These are phyloP conservation scores for cucumber (Cucumis sativus) DNA, from an alignment of 306 rosid species.

Conservation along the genomic window Cucumber_9930_V3 NC_026656.2:6138001-6138500, in stretches of 20 bases:
- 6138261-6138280: constrained; percentile 39
- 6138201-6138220: constrained; percentile 69
- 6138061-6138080: neutral
- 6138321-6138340: constrained; percentile 48
- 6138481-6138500: constrained; percentile 51
- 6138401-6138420: constrained; percentile 79
- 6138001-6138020: constrained; percentile 48
- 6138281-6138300: constrained; percentile 53
- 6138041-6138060: constrained; percentile 19
- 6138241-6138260: constrained; percentile 36
- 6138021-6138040: constrained; percentile 61
- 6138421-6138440: constrained; percentile 70
- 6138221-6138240: constrained; percentile 65
- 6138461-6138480: constrained; percentile 61
- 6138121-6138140: constrained; percentile 17
- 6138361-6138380: constrained; percentile 55
- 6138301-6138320: constrained; percentile 62
- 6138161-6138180: constrained; percentile 70
- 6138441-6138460: constrained; percentile 69
- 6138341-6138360: constrained; percentile 42
- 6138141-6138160: constrained; percentile 74
- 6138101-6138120: neutral
- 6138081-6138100: neutral
- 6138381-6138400: constrained; percentile 84
- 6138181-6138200: constrained; percentile 85